Evolutionary conservation across 805 yeast species (phyloP).

Genomic region (Pichia manshurica): DNA sequence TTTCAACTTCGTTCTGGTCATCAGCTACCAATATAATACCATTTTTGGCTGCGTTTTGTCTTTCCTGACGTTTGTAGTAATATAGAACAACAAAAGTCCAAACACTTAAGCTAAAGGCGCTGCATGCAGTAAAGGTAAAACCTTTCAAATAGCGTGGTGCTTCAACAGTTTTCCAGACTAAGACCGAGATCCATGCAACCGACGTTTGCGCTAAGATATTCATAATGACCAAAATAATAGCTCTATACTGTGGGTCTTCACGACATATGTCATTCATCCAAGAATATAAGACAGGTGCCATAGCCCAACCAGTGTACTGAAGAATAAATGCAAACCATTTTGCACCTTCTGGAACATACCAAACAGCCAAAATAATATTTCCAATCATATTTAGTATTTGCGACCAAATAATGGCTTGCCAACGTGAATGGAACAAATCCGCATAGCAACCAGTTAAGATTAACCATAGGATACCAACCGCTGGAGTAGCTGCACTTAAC

Average conservation of each 20-base stretch:
- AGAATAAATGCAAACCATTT: constrained; percentile 62
- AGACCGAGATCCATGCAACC: constrained; percentile 30
- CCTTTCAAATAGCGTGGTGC: constrained; percentile 54
- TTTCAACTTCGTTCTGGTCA: too few relatives aligned
- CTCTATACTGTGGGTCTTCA: constrained; percentile 48
- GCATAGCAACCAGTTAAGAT: constrained; percentile 43
- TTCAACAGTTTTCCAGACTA: constrained; percentile 45
- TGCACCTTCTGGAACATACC: constrained; percentile 53
- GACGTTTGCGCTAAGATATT: constrained; percentile 45
- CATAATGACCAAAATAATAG: constrained; percentile 51
- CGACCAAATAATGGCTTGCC: constrained; percentile 48
- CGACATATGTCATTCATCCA: constrained; percentile 54
- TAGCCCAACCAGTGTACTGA: constrained; percentile 57
- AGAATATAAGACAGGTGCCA: constrained; percentile 56
- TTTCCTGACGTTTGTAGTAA: constrained; percentile 4
- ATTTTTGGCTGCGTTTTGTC: neutral
- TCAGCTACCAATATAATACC: constrained; percentile 2
- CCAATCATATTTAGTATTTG: constrained; percentile 51
- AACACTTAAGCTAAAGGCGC: neutral
- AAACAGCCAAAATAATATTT: constrained; percentile 48
- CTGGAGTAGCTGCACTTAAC: constrained; percentile 51
- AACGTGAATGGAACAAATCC: constrained; percentile 47
- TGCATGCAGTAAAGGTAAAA: constrained; percentile 40
- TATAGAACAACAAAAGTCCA: constrained; percentile 4
- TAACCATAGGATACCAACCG: constrained; percentile 48